Conservation (phyloP, 257 asterid genomes). For the Solanum habrochaites region DNA sequence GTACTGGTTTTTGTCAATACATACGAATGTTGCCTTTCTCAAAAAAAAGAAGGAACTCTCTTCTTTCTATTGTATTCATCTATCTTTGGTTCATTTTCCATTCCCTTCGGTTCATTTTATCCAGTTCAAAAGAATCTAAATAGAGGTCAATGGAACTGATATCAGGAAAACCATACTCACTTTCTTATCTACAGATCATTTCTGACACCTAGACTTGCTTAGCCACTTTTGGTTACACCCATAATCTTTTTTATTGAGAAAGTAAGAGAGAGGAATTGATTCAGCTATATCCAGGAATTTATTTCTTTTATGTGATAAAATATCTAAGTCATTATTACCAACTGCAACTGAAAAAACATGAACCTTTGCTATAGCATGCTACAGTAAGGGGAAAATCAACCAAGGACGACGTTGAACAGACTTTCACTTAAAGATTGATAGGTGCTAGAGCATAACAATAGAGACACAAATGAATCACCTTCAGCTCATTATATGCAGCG, state of each 20-base stretch:
- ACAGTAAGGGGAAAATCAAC: neutral
- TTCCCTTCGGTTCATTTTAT: neutral
- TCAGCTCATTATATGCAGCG: slow-evolving; percentile 87
- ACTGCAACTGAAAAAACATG: neutral
- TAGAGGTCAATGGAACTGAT: neutral
- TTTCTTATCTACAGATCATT: neutral
- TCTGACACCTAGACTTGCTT: neutral
- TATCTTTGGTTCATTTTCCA: neutral
- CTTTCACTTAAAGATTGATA: neutral
- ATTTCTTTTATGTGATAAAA: neutral
- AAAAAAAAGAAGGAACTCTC: neutral
- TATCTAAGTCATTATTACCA: neutral
- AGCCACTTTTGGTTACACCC: neutral
- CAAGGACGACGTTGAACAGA: neutral
- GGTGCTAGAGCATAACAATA: neutral
- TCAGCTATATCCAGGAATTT: neutral
- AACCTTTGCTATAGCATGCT: neutral
- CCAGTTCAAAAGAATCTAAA: neutral
- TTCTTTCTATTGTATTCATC: neutral
- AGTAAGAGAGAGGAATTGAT: neutral
- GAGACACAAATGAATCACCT: slow-evolving; percentile 31
- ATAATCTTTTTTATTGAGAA: neutral
- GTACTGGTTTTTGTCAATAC: too few species aligned
- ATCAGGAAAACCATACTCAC: neutral
- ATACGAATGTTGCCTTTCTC: too few species aligned